A percentile compares a stretch with the other conserved stretches of the same genome.
These are phyloP conservation scores for Xylaria polymorpha DNA, from an alignment of 2,329 filamentous ascomycete species.

Conservation along the genomic window DNA sequence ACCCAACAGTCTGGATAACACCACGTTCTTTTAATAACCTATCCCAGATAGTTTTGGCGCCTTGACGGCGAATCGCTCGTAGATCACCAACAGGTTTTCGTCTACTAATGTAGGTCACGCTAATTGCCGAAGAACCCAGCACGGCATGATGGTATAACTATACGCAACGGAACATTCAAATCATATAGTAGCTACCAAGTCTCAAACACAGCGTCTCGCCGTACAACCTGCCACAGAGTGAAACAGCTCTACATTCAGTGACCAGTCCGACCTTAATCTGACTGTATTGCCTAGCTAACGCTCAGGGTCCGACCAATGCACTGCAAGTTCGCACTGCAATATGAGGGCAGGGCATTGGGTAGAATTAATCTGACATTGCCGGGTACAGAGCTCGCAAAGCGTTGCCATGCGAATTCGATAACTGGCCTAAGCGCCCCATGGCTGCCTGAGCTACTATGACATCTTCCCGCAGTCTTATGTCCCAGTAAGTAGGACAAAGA, in stretches of 20 bases:
- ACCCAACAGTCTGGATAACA: slow-evolving; percentile 16
- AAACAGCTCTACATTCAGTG: slow-evolving; percentile 18
- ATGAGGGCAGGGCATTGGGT: not conserved
- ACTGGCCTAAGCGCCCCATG: not conserved
- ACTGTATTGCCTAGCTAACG: slow-evolving; percentile 2
- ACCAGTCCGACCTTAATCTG: slow-evolving; percentile 16
- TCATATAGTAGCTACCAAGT: slow-evolving; percentile 30
- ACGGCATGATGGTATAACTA: slow-evolving; percentile 4
- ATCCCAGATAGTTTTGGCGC: slow-evolving; percentile 10
- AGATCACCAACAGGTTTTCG: not conserved
- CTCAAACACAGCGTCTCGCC: slow-evolving; percentile 36
- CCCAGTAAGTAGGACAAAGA: not conserved
- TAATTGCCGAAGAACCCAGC: slow-evolving; percentile 3
- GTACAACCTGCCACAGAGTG: slow-evolving; percentile 30
- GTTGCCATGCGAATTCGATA: not conserved
- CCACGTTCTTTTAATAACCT: not conserved
- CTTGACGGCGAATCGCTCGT: slow-evolving; percentile 7
- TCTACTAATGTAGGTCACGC: not conserved
- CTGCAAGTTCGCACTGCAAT: not conserved
- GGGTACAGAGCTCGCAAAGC: not conserved
- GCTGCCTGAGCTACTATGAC: not conserved
- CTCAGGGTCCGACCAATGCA: not conserved
- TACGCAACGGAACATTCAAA: slow-evolving; percentile 21
- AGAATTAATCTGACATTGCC: slow-evolving; percentile 1
- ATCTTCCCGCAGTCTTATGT: not conserved